Evolutionary conservation across 306 rosid genomes (phyloP), one percentile per base, ranked within the genome.

Genomic region (Pueraria montana): DNA sequence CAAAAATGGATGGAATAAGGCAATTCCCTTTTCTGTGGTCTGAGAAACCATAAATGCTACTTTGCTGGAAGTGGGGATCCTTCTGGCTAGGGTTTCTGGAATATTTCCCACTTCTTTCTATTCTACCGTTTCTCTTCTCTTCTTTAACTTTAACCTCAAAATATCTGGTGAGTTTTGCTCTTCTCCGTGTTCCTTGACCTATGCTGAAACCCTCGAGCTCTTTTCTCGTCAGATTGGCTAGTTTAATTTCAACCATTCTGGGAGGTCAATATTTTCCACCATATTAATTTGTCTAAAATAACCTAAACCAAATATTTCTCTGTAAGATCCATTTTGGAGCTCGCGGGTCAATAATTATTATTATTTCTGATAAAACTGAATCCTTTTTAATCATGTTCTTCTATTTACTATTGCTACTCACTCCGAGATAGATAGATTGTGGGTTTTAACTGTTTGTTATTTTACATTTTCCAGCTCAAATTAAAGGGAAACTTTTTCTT

Each of bases 211-310:
- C 32, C 73, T 0, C 1, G n/a, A 69, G 6, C 74, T 70, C 74
- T 26, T 56, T 21, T 21, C 6, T 1, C 58, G n/a, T 40, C 40
- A 4, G 21, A 48, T 64, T 65, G 13, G 6, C 21, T 32, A 23
- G 26, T 66, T 52, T 79, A 36, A 66, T 65, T 34, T 67, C 50
- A 79, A 36, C 55, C 67, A 0, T 52, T 67, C n/a, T 52, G 34
- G 14, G 76, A 17, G 36, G 56, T 78, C 67, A 59, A 6, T 30
- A 13, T 24, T 40, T 6, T 42, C 21, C 18, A 21, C n/a, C 56
- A 7, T 13, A 42, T 23, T 68, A 7, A 13, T 63, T 14, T 23
- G 74, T 38, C 43, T 40, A 67, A 21, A 11, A 67, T 16, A 67
- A 67, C 4, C 52, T 42, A 11, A 68, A 68, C 50, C 10, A 38